These are phyloP conservation scores for Aspergillus quadricinctus DNA, from an alignment of 2,329 filamentous ascomycete genomes.

Conservation along the genomic window DNA sequence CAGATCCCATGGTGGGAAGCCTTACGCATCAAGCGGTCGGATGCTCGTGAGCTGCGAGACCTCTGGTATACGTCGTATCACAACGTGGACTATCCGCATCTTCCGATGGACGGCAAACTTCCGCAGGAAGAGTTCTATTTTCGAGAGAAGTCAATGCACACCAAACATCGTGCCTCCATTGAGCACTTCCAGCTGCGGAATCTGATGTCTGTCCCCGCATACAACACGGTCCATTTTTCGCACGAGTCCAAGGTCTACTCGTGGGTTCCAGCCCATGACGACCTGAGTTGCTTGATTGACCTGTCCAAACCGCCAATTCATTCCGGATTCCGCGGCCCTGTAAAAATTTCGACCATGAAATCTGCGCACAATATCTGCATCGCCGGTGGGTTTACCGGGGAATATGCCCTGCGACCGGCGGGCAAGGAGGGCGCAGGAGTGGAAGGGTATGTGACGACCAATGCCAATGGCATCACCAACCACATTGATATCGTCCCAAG, in stretches of 20 bases:
- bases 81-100: conserved; percentile 31
- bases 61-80: conserved; percentile 40
- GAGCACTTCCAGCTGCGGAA: conserved; percentile 59
- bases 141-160: conserved; percentile 47
- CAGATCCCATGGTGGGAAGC: conserved; percentile 40
- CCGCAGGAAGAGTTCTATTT: conserved; percentile 45
- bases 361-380: conserved; percentile 48
- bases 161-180: conserved; percentile 46
- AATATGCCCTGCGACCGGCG: conserved; percentile 50
- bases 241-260: conserved; percentile 45
- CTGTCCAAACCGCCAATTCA: conserved; percentile 41
- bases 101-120: conserved; percentile 24
- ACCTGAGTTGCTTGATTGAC: conserved; percentile 45
- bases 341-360: conserved; percentile 52
- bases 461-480: conserved; percentile 52
- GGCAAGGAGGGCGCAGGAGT: conserved; percentile 29
- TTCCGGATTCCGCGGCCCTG: conserved; percentile 29
- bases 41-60: conserved; percentile 37
- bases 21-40: conserved; percentile 32
- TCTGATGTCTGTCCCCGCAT: conserved; percentile 50
- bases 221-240: conserved; percentile 54
- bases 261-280: conserved; percentile 45
- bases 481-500: conserved; percentile 52
- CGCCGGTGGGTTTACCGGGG: conserved; percentile 54
- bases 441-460: conserved; percentile 47